phyloP scores from a whole-genome alignment of 164 flowering plant species.

The Vitis riparia region DNA sequence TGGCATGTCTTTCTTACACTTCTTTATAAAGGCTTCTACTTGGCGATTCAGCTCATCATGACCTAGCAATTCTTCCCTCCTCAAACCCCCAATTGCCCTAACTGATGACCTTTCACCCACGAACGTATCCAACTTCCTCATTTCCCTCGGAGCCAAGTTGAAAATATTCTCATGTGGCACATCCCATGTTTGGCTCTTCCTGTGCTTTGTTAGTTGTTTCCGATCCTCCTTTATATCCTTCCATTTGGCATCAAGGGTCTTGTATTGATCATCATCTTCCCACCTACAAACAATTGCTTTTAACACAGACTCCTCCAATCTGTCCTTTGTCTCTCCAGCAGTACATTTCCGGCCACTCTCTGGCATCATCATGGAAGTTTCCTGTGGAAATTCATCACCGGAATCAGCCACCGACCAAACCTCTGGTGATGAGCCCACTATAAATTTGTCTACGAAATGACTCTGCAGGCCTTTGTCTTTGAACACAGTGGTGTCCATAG shows the following conservation, averaged over 20 bases:
- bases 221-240: conserved; percentile 22
- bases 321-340: too few relatives aligned
- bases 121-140: conserved; percentile 38
- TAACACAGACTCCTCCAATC: not conserved
- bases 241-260: conserved; percentile 35
- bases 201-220: conserved; percentile 6
- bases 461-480: too few relatives aligned
- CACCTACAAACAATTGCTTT: not conserved
- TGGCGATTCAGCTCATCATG: conserved; percentile 36
- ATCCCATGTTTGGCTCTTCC: conserved; percentile 37
- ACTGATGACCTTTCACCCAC: too few relatives aligned
- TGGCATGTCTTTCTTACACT: conserved; percentile 30
- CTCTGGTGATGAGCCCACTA: not conserved
- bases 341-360: too few relatives aligned
- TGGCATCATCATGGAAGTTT: too few relatives aligned
- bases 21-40: conserved; percentile 43
- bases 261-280: conserved; percentile 5
- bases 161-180: not conserved
- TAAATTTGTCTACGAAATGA: not conserved
- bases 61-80: conserved; percentile 28
- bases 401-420: too few relatives aligned
- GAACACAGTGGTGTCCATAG: too few relatives aligned
- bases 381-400: not conserved
- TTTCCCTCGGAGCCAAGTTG: conserved; percentile 19
- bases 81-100: conserved; percentile 1